A percentile compares a stretch with the other conserved stretches of the same genome.
Conservation (phyloP, 139 green algal genomes). For the Chlamydomonas asymmetrica region DNA sequence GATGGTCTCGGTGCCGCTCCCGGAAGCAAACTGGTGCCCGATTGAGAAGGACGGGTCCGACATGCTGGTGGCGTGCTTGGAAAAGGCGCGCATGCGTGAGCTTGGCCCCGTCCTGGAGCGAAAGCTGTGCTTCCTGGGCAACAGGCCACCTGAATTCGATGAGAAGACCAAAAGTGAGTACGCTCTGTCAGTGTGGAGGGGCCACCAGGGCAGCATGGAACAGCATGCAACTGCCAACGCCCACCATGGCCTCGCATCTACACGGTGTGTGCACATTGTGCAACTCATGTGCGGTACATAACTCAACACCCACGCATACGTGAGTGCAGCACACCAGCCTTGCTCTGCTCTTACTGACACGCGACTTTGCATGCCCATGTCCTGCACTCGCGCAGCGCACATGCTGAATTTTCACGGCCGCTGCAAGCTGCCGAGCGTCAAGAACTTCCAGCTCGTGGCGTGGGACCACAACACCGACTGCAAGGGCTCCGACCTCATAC, state of each 20-base stretch:
- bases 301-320: no score
- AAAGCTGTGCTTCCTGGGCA: slow-evolving; percentile 47
- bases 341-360: neutral
- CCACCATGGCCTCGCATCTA: no score
- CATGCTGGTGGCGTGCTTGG: slow-evolving; percentile 36
- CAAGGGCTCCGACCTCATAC: slow-evolving; percentile 58
- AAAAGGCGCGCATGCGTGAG: slow-evolving; percentile 32
- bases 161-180: slow-evolving; percentile 30
- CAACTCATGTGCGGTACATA: no score
- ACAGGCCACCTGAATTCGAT: slow-evolving; percentile 48
- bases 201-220: no score
- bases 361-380: neutral
- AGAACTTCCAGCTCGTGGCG: slow-evolving; percentile 95
- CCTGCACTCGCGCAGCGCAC: slow-evolving; percentile 59
- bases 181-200: neutral
- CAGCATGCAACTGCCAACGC: no score
- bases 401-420: slow-evolving; percentile 95
- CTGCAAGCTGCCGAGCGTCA: slow-evolving; percentile 85
- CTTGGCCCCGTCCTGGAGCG: slow-evolving; percentile 43
- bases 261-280: neutral
- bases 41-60: slow-evolving; percentile 16
- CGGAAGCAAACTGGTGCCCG: slow-evolving; percentile 19
- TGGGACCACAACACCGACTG: slow-evolving; percentile 66
- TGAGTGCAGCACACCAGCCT: neutral
- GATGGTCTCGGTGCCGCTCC: slow-evolving; percentile 21